Conservation (phyloP, 352 stramenopile species). For the Phytopythium boreale region DNA sequence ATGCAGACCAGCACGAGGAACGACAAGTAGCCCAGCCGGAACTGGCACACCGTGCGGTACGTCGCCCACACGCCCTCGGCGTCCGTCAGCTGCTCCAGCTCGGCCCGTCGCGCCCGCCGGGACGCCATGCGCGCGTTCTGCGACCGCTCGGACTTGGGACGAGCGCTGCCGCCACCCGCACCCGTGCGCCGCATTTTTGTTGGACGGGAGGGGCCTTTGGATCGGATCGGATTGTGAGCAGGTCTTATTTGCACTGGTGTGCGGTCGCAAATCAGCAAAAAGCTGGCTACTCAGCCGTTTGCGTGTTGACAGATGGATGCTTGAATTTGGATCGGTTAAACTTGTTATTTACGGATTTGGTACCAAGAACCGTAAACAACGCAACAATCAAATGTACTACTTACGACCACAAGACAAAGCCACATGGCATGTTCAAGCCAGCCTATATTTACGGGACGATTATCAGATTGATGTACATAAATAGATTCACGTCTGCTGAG, state of each 20-base stretch:
- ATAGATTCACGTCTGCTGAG: neutral
- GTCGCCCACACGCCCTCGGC: conserved; percentile 62
- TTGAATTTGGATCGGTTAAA: too few species aligned
- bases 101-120: conserved; percentile 46
- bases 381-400: too few species aligned
- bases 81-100: conserved; percentile 68
- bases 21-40: conserved; percentile 85
- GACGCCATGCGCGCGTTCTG: conserved; percentile 60
- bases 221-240: too few species aligned
- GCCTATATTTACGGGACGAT: too few species aligned
- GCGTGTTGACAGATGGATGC: too few species aligned
- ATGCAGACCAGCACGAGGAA: conserved; percentile 89
- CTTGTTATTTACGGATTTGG: too few species aligned
- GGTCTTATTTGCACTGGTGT: too few species aligned
- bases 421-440: too few species aligned
- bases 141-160: neutral
- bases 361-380: too few species aligned
- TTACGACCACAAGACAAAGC: too few species aligned
- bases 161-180: neutral
- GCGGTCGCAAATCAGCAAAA: too few species aligned
- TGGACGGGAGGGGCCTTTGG: neutral
- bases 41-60: conserved; percentile 80
- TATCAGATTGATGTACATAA: neutral
- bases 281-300: too few species aligned
- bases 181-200: neutral